phyloP scores from a whole-genome alignment of 768 basidiomycete genomes.

The Strobilomyces confusus region DNA sequence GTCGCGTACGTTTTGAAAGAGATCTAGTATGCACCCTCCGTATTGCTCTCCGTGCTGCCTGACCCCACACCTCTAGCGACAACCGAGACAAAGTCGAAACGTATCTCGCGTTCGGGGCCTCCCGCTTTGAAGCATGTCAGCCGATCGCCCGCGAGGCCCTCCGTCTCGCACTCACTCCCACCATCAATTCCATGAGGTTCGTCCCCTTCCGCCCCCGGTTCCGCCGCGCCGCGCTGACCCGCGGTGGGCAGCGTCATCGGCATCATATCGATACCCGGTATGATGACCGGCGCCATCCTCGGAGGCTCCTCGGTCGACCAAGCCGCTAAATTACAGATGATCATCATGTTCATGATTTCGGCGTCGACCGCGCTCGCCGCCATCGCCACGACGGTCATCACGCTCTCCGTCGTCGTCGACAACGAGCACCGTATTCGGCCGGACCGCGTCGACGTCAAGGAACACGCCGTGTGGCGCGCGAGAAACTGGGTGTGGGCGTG shows the following conservation, averaged over 20 bases:
- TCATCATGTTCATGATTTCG: conserved; percentile 93
- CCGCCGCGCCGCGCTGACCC: background rate
- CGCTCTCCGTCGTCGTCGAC: conserved; percentile 65
- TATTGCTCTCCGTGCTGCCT: background rate
- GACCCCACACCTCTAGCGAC: conserved; percentile 43
- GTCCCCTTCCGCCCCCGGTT: conserved; percentile 3
- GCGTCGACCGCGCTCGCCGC: conserved; percentile 70
- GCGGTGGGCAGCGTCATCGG: conserved; percentile 57
- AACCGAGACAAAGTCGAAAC: conserved; percentile 84
- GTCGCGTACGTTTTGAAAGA: conserved; percentile 72
- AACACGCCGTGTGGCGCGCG: conserved; percentile 33
- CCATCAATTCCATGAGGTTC: conserved; percentile 83
- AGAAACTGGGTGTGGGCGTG: conserved; percentile 29
- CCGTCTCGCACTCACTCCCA: conserved; percentile 74
- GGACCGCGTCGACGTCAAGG: conserved; percentile 51
- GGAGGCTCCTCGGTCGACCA: conserved; percentile 82
- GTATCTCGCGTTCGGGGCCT: conserved; percentile 82
- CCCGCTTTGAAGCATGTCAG: conserved; percentile 76
- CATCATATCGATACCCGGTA: conserved; percentile 78
- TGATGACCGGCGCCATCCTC: conserved; percentile 91
- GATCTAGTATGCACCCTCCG: conserved; percentile 48
- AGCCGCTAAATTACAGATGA: conserved; percentile 81
- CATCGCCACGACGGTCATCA: conserved; percentile 57
- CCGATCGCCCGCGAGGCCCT: conserved; percentile 77
- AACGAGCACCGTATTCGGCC: conserved; percentile 56